phyloP scores from a whole-genome alignment of 345 rosid species.

The Brassica rapa region DNA sequence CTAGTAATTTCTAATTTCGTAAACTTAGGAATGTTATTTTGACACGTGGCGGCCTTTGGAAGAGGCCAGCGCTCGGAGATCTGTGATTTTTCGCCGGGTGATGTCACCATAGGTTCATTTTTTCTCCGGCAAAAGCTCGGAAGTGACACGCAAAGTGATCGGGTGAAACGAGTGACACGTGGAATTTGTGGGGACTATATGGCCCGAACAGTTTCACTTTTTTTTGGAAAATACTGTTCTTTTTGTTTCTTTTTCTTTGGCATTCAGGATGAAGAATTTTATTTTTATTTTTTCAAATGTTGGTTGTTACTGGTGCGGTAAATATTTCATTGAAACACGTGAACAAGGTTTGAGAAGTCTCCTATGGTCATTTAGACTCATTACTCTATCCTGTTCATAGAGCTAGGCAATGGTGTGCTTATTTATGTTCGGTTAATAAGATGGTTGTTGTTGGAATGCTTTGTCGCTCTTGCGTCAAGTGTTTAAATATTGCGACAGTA shows the following conservation, averaged over 20 bases:
- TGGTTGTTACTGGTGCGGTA: background rate
- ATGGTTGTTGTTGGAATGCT: background rate
- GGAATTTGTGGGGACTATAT: constrained; percentile 36
- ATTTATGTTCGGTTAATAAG: background rate
- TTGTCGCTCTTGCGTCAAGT: background rate
- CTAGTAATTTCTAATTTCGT: too few species aligned
- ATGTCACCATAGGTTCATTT: constrained; percentile 28
- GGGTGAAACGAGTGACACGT: constrained; percentile 44
- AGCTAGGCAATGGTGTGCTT: background rate
- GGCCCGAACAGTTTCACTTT: background rate
- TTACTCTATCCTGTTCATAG: background rate
- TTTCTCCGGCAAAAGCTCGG: constrained; percentile 12
- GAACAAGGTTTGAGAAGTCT: background rate
- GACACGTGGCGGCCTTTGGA: constrained; percentile 24
- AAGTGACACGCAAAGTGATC: constrained; percentile 46
- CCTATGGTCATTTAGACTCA: too few species aligned
- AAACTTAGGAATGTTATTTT: background rate
- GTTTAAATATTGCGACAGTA: too few species aligned
- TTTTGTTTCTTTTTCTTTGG: background rate
- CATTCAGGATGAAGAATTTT: background rate
- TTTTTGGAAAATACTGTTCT: background rate
- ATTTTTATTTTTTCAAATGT: background rate
- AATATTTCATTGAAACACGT: background rate
- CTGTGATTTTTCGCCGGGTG: constrained; percentile 30
- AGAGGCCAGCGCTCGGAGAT: constrained; percentile 30